Conservation (phyloP, 352 stramenopile species). For the Phytophthora sansomeana region DNA sequence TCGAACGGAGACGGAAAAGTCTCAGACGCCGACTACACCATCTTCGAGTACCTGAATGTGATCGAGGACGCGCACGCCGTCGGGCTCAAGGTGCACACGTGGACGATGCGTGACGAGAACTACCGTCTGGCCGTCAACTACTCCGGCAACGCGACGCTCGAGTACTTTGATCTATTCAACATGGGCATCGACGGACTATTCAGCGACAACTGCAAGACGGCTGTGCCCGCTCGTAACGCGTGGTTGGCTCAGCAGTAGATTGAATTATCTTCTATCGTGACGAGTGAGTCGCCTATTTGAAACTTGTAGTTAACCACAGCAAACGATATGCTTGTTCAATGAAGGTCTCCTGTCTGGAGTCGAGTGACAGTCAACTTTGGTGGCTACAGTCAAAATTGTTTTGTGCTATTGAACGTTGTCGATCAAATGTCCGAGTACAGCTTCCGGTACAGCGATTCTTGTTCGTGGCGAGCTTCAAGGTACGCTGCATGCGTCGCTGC, state of each 20-base stretch:
- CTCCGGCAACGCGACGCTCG: conserved; percentile 58
- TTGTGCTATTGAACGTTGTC: not conserved
- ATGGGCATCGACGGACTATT: conserved; percentile 73
- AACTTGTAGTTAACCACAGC: conserved; percentile 9
- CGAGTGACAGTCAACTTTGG: not conserved
- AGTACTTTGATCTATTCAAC: conserved; percentile 75
- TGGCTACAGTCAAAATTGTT: conserved; percentile 16
- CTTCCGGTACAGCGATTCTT: conserved; percentile 80
- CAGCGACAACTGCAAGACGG: conserved; percentile 66
- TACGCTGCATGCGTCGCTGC: conserved; percentile 65
- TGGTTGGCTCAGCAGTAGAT: conserved; percentile 46
- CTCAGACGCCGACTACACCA: conserved; percentile 67
- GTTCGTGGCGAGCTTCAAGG: conserved; percentile 65
- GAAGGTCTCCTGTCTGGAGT: not conserved
- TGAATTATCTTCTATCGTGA: not conserved
- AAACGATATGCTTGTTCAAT: conserved; percentile 11
- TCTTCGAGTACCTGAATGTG: conserved; percentile 47
- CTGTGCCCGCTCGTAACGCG: conserved; percentile 48
- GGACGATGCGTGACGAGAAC: conserved; percentile 76
- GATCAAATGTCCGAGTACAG: conserved; percentile 51
- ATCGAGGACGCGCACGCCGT: conserved; percentile 65
- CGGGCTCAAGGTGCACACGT: conserved; percentile 62
- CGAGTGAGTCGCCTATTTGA: not conserved
- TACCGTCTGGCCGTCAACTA: conserved; percentile 73
- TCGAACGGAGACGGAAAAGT: conserved; percentile 70